Percentiles rank a stretch among this genome's conserved stretches.
Conservation (phyloP, 345 rosid genomes). For the Clarkia xantiana region DNA sequence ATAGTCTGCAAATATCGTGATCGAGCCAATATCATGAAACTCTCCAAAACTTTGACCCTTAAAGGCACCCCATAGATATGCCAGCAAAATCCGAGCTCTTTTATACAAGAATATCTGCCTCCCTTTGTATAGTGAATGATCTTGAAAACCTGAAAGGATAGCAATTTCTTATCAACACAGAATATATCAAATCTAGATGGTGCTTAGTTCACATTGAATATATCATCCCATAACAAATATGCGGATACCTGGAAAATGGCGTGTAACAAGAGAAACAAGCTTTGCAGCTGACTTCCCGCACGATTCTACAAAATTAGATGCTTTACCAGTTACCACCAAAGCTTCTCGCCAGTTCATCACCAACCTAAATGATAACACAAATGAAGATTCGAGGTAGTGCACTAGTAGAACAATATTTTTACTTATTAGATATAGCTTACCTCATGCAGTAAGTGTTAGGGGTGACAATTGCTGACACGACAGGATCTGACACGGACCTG, state of each 20-base stretch:
- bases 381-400: not conserved
- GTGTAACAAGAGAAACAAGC: conserved; percentile 54
- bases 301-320: conserved; percentile 50
- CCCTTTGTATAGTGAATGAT: conserved; percentile 66
- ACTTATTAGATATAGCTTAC: conserved; percentile 14
- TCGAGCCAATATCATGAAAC: conserved; percentile 41
- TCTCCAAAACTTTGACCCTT: conserved; percentile 66
- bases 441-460: conserved; percentile 74
- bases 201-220: too few relatives aligned
- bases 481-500: too few relatives aligned
- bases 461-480: too few relatives aligned
- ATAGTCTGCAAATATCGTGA: conserved; percentile 77
- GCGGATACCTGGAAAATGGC: conserved; percentile 53
- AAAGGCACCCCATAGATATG: conserved; percentile 76
- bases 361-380: conserved; percentile 31
- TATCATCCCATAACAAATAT: not conserved
- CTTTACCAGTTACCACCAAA: conserved; percentile 64
- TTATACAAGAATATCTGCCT: conserved; percentile 65
- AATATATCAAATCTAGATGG: not conserved
- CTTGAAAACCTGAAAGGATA: conserved; percentile 39
- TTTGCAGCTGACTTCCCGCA: conserved; percentile 59
- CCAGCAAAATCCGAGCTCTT: conserved; percentile 71
- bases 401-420: not conserved
- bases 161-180: not conserved
- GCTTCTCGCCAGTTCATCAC: conserved; percentile 48